These are phyloP conservation scores for Kluyveromyces aestuarii DNA, from an alignment of 805 yeast species.

Conservation along the genomic window DNA sequence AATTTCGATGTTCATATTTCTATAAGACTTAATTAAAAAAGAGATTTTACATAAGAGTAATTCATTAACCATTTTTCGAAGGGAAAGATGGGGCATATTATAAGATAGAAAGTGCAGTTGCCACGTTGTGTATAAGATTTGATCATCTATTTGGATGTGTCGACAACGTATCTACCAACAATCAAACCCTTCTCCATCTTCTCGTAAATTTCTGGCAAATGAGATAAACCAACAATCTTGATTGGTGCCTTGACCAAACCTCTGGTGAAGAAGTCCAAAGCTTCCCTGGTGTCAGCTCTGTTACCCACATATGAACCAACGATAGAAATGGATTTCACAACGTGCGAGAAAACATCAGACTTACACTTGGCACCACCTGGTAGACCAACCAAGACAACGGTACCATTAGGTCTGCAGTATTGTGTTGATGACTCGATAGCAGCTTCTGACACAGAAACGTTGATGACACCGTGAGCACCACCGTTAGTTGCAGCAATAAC, in stretches of 20 bases:
- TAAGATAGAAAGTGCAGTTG: not conserved
- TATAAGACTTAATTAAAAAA: no score
- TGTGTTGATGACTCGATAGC: constrained; percentile 56
- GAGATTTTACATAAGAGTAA: no score
- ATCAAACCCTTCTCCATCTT: constrained; percentile 76
- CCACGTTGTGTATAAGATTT: not conserved
- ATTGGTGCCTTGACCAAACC: constrained; percentile 64
- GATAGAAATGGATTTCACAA: constrained; percentile 61
- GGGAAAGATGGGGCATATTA: no score
- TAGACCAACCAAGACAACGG: constrained; percentile 64
- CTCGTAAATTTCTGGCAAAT: constrained; percentile 56
- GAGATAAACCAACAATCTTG: constrained; percentile 64
- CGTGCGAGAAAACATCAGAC: constrained; percentile 64
- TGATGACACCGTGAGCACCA: constrained; percentile 70
- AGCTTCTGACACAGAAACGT: constrained; percentile 63
- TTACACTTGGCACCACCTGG: constrained; percentile 72
- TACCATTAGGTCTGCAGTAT: constrained; percentile 58
- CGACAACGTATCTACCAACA: constrained; percentile 79
- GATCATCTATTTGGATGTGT: constrained; percentile 44
- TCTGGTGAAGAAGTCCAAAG: constrained; percentile 58
- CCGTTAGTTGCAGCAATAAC: constrained; percentile 53
- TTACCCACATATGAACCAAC: constrained; percentile 84
- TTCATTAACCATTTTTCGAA: no score
- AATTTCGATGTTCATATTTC: no score
- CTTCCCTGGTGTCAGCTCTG: constrained; percentile 79